Percentiles rank a stretch among this genome's conserved stretches.
phyloP scores from a whole-genome alignment of 352 stramenopile species.

The Halophytophthora batemanensis region DNA sequence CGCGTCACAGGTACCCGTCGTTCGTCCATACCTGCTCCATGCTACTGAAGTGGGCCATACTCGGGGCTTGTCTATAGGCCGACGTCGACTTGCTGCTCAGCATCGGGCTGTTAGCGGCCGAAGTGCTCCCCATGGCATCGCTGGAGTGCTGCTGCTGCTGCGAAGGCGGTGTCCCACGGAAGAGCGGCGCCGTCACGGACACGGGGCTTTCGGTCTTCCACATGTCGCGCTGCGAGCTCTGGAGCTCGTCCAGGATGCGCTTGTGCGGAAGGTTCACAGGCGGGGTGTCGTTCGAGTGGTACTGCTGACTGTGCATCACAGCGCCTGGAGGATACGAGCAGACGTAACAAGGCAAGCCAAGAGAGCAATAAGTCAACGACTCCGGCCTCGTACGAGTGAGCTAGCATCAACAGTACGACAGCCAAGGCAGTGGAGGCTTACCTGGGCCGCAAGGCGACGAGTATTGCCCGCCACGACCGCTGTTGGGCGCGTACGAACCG shows the following conservation, averaged over 20 bases:
- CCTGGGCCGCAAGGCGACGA: conserved; percentile 6
- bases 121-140: conserved; percentile 27
- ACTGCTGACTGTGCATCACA: conserved; percentile 17
- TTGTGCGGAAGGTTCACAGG: conserved; percentile 52
- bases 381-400: no score
- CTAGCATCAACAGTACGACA: neutral
- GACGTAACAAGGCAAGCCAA: neutral
- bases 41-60: conserved; percentile 41
- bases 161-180: conserved; percentile 26
- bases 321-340: conserved; percentile 5
- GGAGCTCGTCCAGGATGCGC: conserved; percentile 51
- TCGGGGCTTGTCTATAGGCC: conserved; percentile 52
- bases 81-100: conserved; percentile 27
- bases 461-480: conserved; percentile 23
- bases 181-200: conserved; percentile 59
- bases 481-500: conserved; percentile 23
- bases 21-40: conserved; percentile 68
- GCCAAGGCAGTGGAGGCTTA: neutral
- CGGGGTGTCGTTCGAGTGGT: conserved; percentile 28
- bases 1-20: conserved; percentile 33
- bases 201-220: conserved; percentile 68
- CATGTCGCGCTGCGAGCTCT: conserved; percentile 45
- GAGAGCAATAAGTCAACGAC: neutral
- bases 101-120: conserved; percentile 15
- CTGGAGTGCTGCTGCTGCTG: conserved; percentile 30